A percentile compares a stretch with the other conserved stretches of the same genome.
phyloP scores from a whole-genome alignment of 2,329 filamentous ascomycete species.

The Alternaria tenuissima region DNA sequence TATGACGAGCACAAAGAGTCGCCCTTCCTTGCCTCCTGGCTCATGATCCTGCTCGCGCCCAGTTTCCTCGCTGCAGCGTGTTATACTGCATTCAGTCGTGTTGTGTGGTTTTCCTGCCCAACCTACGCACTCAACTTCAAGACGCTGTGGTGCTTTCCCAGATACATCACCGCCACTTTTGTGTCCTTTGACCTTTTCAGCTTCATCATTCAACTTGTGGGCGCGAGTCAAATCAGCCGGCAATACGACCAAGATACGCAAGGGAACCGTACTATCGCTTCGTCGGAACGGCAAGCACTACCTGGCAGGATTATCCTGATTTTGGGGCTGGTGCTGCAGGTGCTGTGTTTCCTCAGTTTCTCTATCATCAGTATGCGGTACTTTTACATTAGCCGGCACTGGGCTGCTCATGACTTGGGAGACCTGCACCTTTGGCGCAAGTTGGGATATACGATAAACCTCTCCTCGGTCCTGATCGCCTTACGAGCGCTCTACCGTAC shows the following conservation, averaged over 20 bases:
- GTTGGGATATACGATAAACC: constrained; percentile 45
- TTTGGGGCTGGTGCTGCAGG: constrained; percentile 59
- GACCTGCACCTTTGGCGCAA: constrained; percentile 49
- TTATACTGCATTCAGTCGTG: constrained; percentile 59
- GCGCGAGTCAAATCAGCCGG: constrained; percentile 55
- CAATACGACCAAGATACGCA: constrained; percentile 42
- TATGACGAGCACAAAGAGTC: constrained; percentile 41
- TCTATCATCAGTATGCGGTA: constrained; percentile 50
- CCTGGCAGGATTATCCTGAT: constrained; percentile 52
- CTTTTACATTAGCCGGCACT: constrained; percentile 42
- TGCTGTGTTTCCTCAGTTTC: constrained; percentile 62
- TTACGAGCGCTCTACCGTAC: constrained; percentile 63
- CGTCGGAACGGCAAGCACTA: constrained; percentile 38
- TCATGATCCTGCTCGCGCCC: constrained; percentile 59
- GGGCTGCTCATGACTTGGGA: constrained; percentile 44
- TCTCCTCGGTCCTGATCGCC: constrained; percentile 48
- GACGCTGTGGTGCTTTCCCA: constrained; percentile 53
- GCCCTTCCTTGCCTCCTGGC: constrained; percentile 53
- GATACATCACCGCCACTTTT: constrained; percentile 59
- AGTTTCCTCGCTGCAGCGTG: constrained; percentile 60
- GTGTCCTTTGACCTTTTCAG: constrained; percentile 59
- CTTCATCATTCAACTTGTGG: constrained; percentile 57
- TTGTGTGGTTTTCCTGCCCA: constrained; percentile 54
- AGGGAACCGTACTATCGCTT: constrained; percentile 53
- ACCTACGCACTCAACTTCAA: constrained; percentile 53